Base-by-base conservation (phyloP, 805 yeast species). In the Sugiyamaella boreocaroliniensis region DNA sequence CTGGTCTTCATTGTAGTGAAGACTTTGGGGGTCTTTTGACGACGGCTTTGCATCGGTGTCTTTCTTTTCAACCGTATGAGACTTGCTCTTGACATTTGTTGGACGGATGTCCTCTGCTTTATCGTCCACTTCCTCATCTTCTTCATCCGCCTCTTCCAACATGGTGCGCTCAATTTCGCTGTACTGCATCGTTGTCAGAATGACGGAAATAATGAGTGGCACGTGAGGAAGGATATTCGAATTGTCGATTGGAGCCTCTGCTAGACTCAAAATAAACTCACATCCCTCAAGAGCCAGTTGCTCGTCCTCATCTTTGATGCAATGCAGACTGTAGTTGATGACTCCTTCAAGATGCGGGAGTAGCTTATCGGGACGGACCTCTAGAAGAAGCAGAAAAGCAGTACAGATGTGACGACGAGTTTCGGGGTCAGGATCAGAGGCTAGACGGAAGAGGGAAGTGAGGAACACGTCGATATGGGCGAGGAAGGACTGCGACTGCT, bases 241-340 rank as follows among this genome's bases (percentile, higher is more conserved):
- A n/a, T 69, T 73, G 8, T 87, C 82, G 2, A 82, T 71, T n/a
- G 68, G 57, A 37, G 81, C 75, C 2, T 89, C 83, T 0, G 90
- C 80, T 51, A 92, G 74, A 1, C 86, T 81, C 44, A 92, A 76
- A 54, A 93, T 71, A 61, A 93, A 89, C 70, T 93, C 98, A 67
- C 97, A 89, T 2, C 96, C 97, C 66, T 90, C 97, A 52, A 90
- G 73, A 0, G 96, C 85, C 32, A 89, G 95, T 51, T 77, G 83
- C 59, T 86, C 90, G 56, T 83, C 83, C 18, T 68, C 68, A 54
- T 77, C 79, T 52, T 77, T 77, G 71, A 92, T 81, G 54, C 89
- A 79, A 69, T 89, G 97, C 48, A 89, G 69, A 62, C 90, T 82
- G 71, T 86, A 93, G 58, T 82, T 79, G 42, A 92, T 79, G 14